Conservation (phyloP, 495 filamentous ascomycete species). For the Podospora didyma region DNA sequence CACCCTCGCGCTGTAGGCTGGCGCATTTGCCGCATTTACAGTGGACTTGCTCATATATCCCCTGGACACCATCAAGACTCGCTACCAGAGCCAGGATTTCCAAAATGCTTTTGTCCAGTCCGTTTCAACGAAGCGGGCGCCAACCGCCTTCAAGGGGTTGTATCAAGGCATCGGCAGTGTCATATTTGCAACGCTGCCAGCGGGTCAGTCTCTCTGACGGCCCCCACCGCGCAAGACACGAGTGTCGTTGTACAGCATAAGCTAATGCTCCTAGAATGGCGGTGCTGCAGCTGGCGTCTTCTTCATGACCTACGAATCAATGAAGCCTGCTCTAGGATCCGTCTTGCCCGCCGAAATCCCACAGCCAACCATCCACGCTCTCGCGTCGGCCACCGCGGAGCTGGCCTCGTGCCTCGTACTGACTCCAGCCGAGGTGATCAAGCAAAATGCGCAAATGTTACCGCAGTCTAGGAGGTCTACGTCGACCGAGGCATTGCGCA, state of each 20-base stretch:
- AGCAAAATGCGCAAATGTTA: slow-evolving; percentile 85
- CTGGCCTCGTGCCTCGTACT: slow-evolving; percentile 79
- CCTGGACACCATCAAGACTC: slow-evolving; percentile 80
- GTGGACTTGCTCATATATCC: slow-evolving; percentile 81
- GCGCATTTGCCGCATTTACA: slow-evolving; percentile 74
- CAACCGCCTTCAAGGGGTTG: slow-evolving; percentile 63
- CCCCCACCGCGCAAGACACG: not conserved
- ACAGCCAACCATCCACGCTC: slow-evolving; percentile 59
- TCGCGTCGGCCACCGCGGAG: slow-evolving; percentile 71
- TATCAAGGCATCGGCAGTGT: slow-evolving; percentile 90
- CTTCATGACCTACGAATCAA: slow-evolving; percentile 82
- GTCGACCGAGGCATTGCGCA: slow-evolving; percentile 40
- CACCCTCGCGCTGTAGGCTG: slow-evolving; percentile 49
- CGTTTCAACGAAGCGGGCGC: slow-evolving; percentile 50
- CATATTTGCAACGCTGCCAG: slow-evolving; percentile 80
- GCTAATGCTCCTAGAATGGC: not conserved
- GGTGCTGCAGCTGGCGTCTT: slow-evolving; percentile 68
- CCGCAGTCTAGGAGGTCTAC: slow-evolving; percentile 30
- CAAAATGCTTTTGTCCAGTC: slow-evolving; percentile 56
- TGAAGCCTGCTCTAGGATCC: slow-evolving; percentile 52
- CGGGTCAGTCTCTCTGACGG: slow-evolving; percentile 48
- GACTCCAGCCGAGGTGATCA: slow-evolving; percentile 86
- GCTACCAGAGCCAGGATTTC: slow-evolving; percentile 72
- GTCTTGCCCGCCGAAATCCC: slow-evolving; percentile 44
- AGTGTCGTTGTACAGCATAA: not conserved